These are phyloP conservation scores for Calonectria crousiana DNA, from an alignment of 2,329 filamentous ascomycete genomes.

Conservation along the genomic window DNA sequence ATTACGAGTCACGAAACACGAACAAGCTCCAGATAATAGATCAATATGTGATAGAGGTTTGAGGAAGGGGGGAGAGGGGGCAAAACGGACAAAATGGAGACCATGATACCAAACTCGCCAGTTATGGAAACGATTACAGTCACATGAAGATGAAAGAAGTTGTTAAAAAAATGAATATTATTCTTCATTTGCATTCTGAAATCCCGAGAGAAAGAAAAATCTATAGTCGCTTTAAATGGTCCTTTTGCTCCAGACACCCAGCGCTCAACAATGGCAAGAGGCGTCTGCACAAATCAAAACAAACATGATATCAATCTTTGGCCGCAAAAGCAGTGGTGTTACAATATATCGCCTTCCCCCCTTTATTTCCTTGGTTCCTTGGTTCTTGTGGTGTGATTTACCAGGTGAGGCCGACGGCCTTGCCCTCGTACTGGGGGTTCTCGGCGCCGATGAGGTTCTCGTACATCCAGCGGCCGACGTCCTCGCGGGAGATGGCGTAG, in stretches of 20 bases:
- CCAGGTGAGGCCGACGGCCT: constrained; percentile 48
- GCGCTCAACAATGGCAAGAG: neutral
- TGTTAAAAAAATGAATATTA: neutral
- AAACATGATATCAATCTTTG: neutral
- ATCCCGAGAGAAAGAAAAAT: neutral
- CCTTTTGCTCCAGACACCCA: neutral
- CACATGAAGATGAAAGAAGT: neutral
- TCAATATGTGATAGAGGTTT: neutral
- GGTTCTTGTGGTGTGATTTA: constrained; percentile 8
- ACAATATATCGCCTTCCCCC: neutral
- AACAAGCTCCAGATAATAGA: neutral
- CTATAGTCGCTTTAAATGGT: neutral
- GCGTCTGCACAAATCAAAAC: neutral
- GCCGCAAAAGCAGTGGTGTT: neutral
- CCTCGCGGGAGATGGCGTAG: constrained; percentile 55
- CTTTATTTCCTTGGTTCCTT: neutral
- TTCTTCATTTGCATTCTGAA: neutral
- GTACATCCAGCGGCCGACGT: constrained; percentile 57
- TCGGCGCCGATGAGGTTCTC: constrained; percentile 48
- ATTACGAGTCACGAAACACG: neutral
- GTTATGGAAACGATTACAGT: neutral
- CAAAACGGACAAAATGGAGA: neutral
- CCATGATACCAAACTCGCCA: neutral
- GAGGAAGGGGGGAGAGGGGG: neutral
- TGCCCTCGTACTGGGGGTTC: constrained; percentile 39